Percentiles rank a stretch among this genome's conserved stretches.
These are phyloP conservation scores for Dictyophora rubrovolvata DNA, from an alignment of 768 basidiomycete species.

Conservation along the genomic window DNA sequence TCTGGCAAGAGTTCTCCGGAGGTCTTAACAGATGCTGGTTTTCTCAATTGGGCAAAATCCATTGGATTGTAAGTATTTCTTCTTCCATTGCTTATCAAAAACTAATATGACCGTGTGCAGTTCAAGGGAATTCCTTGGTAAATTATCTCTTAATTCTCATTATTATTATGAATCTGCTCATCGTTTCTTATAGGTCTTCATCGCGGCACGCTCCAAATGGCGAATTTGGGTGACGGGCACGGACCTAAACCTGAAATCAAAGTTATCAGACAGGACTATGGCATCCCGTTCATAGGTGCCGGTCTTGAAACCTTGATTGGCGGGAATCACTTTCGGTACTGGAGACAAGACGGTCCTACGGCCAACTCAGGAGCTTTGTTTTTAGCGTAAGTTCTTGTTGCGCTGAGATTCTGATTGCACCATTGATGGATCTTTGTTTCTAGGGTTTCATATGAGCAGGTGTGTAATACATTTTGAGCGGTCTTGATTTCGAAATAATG, in stretches of 20 bases:
- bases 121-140: conserved; percentile 10
- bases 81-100: background rate
- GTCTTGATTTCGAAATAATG: background rate
- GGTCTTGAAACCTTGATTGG: conserved; percentile 19
- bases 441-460: conserved; percentile 6
- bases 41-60: conserved; percentile 11
- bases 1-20: conserved; percentile 9
- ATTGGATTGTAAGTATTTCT: conserved; percentile 6
- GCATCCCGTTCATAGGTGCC: background rate
- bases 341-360: conserved; percentile 20
- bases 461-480: background rate
- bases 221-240: conserved; percentile 13
- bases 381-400: conserved; percentile 21
- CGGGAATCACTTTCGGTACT: conserved; percentile 9
- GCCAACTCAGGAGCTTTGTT: conserved; percentile 25
- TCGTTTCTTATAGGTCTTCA: conserved; percentile 9
- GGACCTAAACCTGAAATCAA: conserved; percentile 7
- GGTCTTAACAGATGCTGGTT: conserved; percentile 10
- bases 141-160: background rate
- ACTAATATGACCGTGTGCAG: background rate
- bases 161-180: conserved; percentile 1
- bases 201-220: conserved; percentile 10
- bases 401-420: background rate
- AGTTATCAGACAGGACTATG: conserved; percentile 8
- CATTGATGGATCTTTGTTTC: background rate